Evolutionary conservation across 225 moss, liverwort and hornwort genomes (phyloP).

Genomic region (Ulota crispa): DNA sequence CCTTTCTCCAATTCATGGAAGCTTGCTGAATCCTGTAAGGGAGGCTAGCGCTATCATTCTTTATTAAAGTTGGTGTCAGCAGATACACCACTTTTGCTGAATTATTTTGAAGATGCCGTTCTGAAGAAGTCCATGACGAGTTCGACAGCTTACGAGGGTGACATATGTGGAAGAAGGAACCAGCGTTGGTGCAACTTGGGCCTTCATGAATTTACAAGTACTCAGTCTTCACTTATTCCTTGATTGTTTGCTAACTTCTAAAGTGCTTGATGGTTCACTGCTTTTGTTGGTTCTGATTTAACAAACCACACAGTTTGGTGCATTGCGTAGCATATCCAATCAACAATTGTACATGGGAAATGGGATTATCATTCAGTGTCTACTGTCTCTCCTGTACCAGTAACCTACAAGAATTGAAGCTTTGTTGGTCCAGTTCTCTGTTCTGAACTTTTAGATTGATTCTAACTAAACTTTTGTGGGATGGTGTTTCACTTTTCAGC

Average conservation of each 20-base stretch:
- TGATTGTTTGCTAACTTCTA: background rate
- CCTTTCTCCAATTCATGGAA: conserved; percentile 13
- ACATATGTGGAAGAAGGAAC: background rate
- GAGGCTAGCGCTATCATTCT: background rate
- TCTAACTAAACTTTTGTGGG: background rate
- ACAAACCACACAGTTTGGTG: background rate
- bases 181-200: background rate
- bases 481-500: background rate
- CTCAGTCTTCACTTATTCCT: conserved; percentile 1
- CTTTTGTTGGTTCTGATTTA: background rate
- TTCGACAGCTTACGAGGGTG: background rate
- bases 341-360: background rate
- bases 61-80: conserved; percentile 14
- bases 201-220: conserved; percentile 12
- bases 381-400: background rate
- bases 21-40: background rate
- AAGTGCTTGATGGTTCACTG: background rate
- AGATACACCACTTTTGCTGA: background rate
- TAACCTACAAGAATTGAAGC: background rate
- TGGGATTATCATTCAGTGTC: background rate
- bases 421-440: background rate
- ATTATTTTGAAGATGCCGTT: conserved; percentile 8
- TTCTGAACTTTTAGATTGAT: background rate
- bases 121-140: background rate
- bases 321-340: background rate